A percentile compares a stretch with the other conserved stretches of the same genome.
Evolutionary conservation across 129 eudicot genomes (phyloP).

Genomic region (Artemisia argyi): DNA sequence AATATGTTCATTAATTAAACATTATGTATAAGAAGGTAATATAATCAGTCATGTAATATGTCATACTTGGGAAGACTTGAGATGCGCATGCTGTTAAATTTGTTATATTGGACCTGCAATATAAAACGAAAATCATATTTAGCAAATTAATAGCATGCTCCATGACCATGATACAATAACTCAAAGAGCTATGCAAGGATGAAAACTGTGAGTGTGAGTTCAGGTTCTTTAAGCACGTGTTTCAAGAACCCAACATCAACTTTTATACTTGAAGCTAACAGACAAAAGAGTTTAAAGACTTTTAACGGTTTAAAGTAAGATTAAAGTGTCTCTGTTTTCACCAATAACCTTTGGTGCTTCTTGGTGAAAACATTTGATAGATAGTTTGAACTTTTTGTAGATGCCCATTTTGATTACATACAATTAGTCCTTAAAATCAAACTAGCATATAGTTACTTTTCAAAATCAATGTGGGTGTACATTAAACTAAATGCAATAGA

Average conservation of each 20-base stretch:
- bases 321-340: background rate
- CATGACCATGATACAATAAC: background rate
- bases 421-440: background rate
- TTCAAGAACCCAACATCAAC: background rate
- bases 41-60: background rate
- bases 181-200: background rate
- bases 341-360: background rate
- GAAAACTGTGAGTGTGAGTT: background rate
- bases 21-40: background rate
- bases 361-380: background rate
- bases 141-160: slow-evolving; percentile 1
- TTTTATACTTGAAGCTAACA: background rate
- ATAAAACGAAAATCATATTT: background rate
- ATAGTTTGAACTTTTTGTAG: background rate
- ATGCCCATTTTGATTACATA: background rate
- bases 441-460: background rate
- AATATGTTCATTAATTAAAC: background rate
- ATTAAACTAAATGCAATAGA: background rate
- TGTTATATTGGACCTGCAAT: slow-evolving; percentile 34
- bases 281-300: background rate
- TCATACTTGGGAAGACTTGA: slow-evolving; percentile 37
- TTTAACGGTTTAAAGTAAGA: background rate
- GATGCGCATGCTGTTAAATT: slow-evolving; percentile 15
- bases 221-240: background rate
- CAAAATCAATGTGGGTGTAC: background rate